phyloP scores from a whole-genome alignment of 2,329 filamentous ascomycete species.

The Paracamarosporium sp. region DNA sequence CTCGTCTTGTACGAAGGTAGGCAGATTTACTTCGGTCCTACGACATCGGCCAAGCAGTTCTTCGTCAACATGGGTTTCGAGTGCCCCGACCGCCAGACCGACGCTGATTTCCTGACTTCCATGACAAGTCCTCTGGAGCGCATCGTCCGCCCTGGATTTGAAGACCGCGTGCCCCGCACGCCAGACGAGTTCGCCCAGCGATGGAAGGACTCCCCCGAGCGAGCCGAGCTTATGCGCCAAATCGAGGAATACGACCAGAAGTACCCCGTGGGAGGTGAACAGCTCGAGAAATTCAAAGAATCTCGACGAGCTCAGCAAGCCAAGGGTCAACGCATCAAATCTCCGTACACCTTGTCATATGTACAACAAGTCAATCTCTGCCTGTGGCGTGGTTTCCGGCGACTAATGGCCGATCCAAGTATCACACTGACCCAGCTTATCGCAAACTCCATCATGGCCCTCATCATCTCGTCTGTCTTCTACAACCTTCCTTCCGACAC shows the following conservation, averaged over 20 bases:
- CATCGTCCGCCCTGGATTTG: constrained; percentile 52
- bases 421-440: constrained; percentile 72
- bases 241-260: constrained; percentile 56
- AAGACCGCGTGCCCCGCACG: constrained; percentile 55
- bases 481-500: constrained; percentile 74
- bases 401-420: constrained; percentile 77
- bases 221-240: constrained; percentile 50
- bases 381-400: constrained; percentile 78
- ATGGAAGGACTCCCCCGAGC: constrained; percentile 63
- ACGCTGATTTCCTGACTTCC: constrained; percentile 78
- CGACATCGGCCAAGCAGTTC: constrained; percentile 69
- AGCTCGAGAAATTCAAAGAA: constrained; percentile 53
- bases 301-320: constrained; percentile 56
- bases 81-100: constrained; percentile 74
- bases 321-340: constrained; percentile 65
- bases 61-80: constrained; percentile 76
- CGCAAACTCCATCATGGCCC: constrained; percentile 76
- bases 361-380: constrained; percentile 78
- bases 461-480: constrained; percentile 83
- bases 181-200: constrained; percentile 57
- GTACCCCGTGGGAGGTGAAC: constrained; percentile 54
- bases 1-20: constrained; percentile 71
- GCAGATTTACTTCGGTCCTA: constrained; percentile 74
- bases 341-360: constrained; percentile 84
- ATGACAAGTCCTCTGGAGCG: constrained; percentile 65